Evolutionary conservation across 331 rosid species (phyloP), one percentile per base, ranked within the genome.

Genomic region (Malus hybrid): DNA sequence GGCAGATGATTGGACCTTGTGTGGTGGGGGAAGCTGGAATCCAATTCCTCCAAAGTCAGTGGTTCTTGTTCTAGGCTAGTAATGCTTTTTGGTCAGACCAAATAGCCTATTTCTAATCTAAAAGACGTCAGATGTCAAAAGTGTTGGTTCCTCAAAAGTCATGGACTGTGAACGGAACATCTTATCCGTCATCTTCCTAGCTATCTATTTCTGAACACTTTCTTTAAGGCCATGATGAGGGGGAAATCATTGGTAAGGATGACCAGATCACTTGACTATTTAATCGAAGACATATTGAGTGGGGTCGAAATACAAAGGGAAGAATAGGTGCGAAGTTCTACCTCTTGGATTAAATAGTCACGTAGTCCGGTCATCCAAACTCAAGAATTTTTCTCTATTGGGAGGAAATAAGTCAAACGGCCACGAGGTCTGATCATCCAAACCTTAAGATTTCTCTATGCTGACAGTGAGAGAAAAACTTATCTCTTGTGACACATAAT

Each of bases 1-100:
- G 70, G 62, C 42, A 74, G 33, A 27, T 75, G 76, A 75, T 70
- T 80, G 59, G 74, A 76, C 74, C 65, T 33, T 28, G 32, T 31
- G 15, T 44, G 50, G 29, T 8, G 50, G 34, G 32, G 65, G 33
- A 24, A 72, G 31, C 15, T 10, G n/a, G 76, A 22, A 6, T 63
- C 71, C 66, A 39, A 15, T 29, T 50, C 42, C 64, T 66, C 10
- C 55, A 29, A 65, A 34, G 73, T 42, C 65, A 4, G 32, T n/a
- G 55, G 82, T 46, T 44, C 50, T 11, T 11, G 50, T 11, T 44
- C 50, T 44, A 10, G 4, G 50, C 50, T 44, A 44, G 0, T 28
- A 65, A 3, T 59, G 52, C 22, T 16, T 77, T 28, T 19, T 65
- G 50, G 31, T 61, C 14, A 27, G 52, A 39, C 67, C 48, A 33